Base-by-base conservation (phyloP, 163 green algal genomes). In the Trebouxia gelatinosa region DNA sequence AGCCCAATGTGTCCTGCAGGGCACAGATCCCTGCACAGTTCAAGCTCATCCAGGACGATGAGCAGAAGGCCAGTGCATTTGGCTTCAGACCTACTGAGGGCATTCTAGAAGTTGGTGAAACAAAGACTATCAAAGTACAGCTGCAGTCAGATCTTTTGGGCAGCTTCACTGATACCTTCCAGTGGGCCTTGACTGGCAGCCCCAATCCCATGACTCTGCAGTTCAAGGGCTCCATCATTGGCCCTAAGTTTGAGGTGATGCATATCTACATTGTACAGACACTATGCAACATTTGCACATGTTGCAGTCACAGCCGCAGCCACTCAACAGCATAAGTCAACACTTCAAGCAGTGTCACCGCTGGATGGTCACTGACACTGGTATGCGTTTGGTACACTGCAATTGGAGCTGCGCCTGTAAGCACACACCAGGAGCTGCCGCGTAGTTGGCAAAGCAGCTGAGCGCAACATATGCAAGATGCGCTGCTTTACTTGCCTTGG, bases 81-180 rank as follows among this genome's bases (percentile, higher is more conserved):
- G 79, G 34, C 1, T 95, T 95, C 80, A 84, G 91, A 66, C 91
- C 91, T 4, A 19, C 59, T 9, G 31, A 21, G 6, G 91, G 91
- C 3, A 74, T 85, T 29, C 78, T 95, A 29, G 34, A 70, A 48
- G 70, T 83, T 32, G 78, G 70, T 34, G 48, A 58, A 37, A 31
- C 37, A 3, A 78, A 86, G 78, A 70, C 80, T 21, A 90, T 94
- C 78, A 65, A 72, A 28, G 85, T 92, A 4, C 85, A 78, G 78
- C 84, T 96, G 66, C 70, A 85, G 48, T 89, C 82, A 31, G 87
- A 93, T 76, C 65, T 89, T 40, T 83, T 96, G 57, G 91, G 91
- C 43, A 50, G 77, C 2, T 95, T 96, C 74, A 77, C 87, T 37
- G 87, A 96, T 82, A 80, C 70, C 23, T 90, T 89, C 58, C 11